A percentile compares a stretch with the other conserved stretches of the same genome.
Evolutionary conservation across 2,329 filamentous ascomycete genomes (phyloP).

Genomic region (Penicillium sumatraense): DNA sequence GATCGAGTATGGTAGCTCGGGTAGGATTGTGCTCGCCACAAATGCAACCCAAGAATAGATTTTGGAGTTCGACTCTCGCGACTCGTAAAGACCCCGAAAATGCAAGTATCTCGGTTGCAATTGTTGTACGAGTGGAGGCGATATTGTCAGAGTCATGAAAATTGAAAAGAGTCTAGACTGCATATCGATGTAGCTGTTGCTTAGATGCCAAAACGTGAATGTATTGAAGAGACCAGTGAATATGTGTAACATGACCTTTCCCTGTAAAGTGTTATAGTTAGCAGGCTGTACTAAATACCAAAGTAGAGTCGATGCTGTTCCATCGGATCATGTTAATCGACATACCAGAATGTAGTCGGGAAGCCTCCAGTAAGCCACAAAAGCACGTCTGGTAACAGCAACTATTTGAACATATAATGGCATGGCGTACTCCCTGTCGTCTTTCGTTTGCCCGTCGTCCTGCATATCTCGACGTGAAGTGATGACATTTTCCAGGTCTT

Average conservation of each 20-base stretch:
- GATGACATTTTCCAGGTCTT: constrained; percentile 60
- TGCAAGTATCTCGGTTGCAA: constrained; percentile 73
- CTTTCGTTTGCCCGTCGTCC: constrained; percentile 46
- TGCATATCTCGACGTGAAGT: constrained; percentile 48
- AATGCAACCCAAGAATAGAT: constrained; percentile 80
- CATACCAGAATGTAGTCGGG: constrained; percentile 61
- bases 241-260: constrained; percentile 66
- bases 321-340: neutral
- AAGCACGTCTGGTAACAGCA: constrained; percentile 62
- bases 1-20: constrained; percentile 72
- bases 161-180: constrained; percentile 75
- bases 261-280: constrained; percentile 37
- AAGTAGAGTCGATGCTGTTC: no score
- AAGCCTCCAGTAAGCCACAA: constrained; percentile 67
- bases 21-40: constrained; percentile 66
- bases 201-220: constrained; percentile 71
- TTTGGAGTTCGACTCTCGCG: constrained; percentile 74
- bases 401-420: constrained; percentile 59
- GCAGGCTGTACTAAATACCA: neutral
- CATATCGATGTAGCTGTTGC: constrained; percentile 63
- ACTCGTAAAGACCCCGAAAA: constrained; percentile 69
- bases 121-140: constrained; percentile 75
- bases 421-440: constrained; percentile 67
- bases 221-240: constrained; percentile 70
- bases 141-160: constrained; percentile 78